Evolutionary conservation across 768 basidiomycete species (phyloP).

Genomic region (Tricholoma sp.): DNA sequence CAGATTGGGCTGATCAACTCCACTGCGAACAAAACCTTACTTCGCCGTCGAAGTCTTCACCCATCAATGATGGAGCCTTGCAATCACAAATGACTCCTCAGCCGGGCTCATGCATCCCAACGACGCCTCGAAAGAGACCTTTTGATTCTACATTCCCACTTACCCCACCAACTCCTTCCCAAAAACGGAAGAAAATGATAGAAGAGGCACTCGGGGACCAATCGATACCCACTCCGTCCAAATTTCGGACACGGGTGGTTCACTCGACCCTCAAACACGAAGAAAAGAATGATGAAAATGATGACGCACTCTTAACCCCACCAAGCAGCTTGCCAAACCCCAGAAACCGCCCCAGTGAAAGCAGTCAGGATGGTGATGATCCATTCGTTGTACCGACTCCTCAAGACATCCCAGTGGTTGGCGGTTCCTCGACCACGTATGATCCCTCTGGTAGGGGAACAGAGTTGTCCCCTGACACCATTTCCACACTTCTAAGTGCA

Average conservation of each 20-base stretch:
- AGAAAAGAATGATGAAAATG: background rate
- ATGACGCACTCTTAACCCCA: constrained; percentile 4
- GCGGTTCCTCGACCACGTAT: background rate
- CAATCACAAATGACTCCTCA: background rate
- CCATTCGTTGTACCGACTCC: background rate
- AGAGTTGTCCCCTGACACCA: constrained; percentile 18
- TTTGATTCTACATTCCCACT: background rate
- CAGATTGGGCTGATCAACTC: constrained; percentile 17
- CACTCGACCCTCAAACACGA: background rate
- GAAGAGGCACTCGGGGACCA: constrained; percentile 11
- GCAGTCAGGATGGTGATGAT: background rate
- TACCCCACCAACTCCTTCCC: constrained; percentile 11
- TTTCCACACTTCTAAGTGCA: constrained; percentile 14
- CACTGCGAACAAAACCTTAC: background rate
- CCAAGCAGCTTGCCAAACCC: constrained; percentile 2
- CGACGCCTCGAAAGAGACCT: constrained; percentile 11
- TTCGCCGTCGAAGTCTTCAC: no score
- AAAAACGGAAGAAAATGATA: constrained; percentile 18
- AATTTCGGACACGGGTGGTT: background rate
- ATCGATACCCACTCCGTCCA: background rate
- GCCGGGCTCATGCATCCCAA: background rate
- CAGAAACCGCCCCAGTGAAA: background rate
- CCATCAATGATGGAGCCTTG: background rate
- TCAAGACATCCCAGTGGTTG: background rate
- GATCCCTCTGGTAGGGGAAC: background rate